Conservation (phyloP, 2,329 filamentous ascomycete genomes). For the Phaeosphaeria sp. region DNA sequence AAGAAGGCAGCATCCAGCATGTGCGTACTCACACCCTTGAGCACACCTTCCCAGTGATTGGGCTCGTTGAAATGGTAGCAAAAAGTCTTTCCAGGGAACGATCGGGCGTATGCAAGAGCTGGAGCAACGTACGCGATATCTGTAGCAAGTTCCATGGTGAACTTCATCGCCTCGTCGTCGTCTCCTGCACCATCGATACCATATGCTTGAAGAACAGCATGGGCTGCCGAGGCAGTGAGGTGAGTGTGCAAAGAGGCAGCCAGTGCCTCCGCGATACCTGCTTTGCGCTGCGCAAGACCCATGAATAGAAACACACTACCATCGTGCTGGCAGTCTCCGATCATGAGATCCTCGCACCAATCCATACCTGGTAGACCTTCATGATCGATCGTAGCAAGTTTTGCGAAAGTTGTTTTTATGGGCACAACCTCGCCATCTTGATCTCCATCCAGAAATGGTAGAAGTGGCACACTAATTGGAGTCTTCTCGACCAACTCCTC, state of each 20-base stretch:
- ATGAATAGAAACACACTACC: slow-evolving; percentile 32
- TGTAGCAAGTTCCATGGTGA: slow-evolving; percentile 50
- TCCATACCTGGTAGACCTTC: slow-evolving; percentile 35
- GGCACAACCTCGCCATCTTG: neutral
- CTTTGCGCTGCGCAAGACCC: slow-evolving; percentile 18
- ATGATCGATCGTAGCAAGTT: neutral
- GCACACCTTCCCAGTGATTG: slow-evolving; percentile 35
- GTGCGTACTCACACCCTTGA: slow-evolving; percentile 31
- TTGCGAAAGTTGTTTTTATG: slow-evolving; percentile 10
- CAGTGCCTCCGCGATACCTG: slow-evolving; percentile 36
- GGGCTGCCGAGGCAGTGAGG: slow-evolving; percentile 14
- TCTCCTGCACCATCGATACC: slow-evolving; percentile 36
- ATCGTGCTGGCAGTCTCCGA: slow-evolving; percentile 56
- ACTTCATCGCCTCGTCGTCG: slow-evolving; percentile 48
- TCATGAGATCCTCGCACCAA: slow-evolving; percentile 54
- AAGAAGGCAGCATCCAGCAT: slow-evolving; percentile 36
- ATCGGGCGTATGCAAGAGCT: slow-evolving; percentile 44
- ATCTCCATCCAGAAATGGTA: slow-evolving; percentile 53
- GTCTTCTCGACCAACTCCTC: slow-evolving; percentile 49
- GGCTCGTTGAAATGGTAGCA: slow-evolving; percentile 30
- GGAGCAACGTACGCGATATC: slow-evolving; percentile 56
- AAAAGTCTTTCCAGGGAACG: slow-evolving; percentile 23
- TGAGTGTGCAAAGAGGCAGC: slow-evolving; percentile 33
- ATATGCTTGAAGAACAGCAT: slow-evolving; percentile 47
- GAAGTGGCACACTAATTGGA: slow-evolving; percentile 41